A percentile compares a stretch with the other conserved stretches of the same genome.
These are phyloP conservation scores for Penicillium argentinense DNA, from an alignment of 495 filamentous ascomycete genomes.

Conservation along the genomic window DNA sequence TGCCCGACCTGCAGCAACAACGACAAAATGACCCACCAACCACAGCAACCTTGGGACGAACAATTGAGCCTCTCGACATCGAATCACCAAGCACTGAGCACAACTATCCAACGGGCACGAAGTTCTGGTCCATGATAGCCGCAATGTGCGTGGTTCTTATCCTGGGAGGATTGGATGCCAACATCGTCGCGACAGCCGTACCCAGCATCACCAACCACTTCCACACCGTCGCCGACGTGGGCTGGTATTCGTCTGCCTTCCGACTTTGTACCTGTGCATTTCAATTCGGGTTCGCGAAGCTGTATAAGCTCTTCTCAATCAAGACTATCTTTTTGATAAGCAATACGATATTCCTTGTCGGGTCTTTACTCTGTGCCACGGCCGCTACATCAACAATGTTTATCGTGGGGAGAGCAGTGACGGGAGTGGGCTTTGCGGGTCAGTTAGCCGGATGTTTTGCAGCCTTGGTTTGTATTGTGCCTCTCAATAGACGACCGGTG, in stretches of 20 bases:
- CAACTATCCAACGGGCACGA: slow-evolving; percentile 16
- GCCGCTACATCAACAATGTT: slow-evolving; percentile 28
- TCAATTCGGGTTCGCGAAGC: slow-evolving; percentile 33
- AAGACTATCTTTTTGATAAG: slow-evolving; percentile 25
- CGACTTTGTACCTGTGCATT: slow-evolving; percentile 29
- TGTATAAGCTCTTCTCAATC: slow-evolving; percentile 29
- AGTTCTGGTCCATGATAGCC: slow-evolving; percentile 19
- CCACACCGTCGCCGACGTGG: slow-evolving; percentile 24
- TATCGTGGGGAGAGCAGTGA: slow-evolving; percentile 32
- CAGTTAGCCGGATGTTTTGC: slow-evolving; percentile 25
- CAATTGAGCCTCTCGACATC: slow-evolving; percentile 11
- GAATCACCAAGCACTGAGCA: slow-evolving; percentile 6
- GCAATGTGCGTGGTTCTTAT: slow-evolving; percentile 14
- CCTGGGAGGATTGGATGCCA: slow-evolving; percentile 17
- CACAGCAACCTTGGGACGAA: slow-evolving; percentile 8
- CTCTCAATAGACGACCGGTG: slow-evolving; percentile 36
- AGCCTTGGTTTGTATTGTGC: slow-evolving; percentile 28
- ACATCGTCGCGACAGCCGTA: slow-evolving; percentile 31
- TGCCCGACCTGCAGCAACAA: not conserved
- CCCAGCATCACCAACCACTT: slow-evolving; percentile 29
- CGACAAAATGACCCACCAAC: too few species aligned
- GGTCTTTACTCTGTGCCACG: slow-evolving; percentile 29
- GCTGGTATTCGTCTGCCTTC: slow-evolving; percentile 31
- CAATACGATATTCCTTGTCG: slow-evolving; percentile 25
- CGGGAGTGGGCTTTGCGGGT: slow-evolving; percentile 28